These are phyloP conservation scores for Pestalotiopsis sp. DNA, from an alignment of 2,329 filamentous ascomycete species.

Conservation along the genomic window DNA sequence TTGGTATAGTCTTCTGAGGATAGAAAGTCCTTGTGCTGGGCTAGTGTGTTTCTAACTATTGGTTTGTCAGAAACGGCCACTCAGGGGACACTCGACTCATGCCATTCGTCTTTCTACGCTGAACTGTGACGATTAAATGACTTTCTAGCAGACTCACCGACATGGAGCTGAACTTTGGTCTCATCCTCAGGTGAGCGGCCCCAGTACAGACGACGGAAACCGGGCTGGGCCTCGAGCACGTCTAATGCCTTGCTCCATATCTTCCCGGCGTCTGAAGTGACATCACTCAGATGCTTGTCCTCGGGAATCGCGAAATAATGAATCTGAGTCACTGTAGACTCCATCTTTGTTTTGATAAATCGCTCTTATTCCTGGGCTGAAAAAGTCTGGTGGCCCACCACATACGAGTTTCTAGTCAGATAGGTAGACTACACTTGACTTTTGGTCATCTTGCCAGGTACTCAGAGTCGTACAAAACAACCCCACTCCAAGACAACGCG, in stretches of 20 bases:
- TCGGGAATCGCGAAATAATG: constrained; percentile 19
- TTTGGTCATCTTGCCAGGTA: not conserved
- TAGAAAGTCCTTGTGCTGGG: constrained; percentile 3
- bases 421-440: not conserved
- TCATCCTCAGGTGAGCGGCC: constrained; percentile 7
- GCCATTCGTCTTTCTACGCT: not conserved
- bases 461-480: not conserved
- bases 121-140: not conserved
- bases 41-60: not conserved
- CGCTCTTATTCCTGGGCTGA: too few species aligned
- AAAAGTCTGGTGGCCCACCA: too few species aligned
- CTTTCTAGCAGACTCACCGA: not conserved
- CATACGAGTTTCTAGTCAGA: too few species aligned
- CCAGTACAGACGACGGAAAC: constrained; percentile 12
- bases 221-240: not conserved
- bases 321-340: constrained; percentile 19
- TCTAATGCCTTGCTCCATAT: constrained; percentile 6
- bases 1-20: not conserved
- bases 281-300: constrained; percentile 11
- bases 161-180: constrained; percentile 8
- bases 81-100: too few species aligned
- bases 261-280: constrained; percentile 9
- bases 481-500: not conserved
- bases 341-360: constrained; percentile 3
- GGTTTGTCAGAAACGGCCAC: not conserved